A percentile compares a stretch with the other conserved stretches of the same genome.
phyloP scores from a whole-genome alignment of 139 green algal genomes.

The Astrephomene gubernaculifera region DNA sequence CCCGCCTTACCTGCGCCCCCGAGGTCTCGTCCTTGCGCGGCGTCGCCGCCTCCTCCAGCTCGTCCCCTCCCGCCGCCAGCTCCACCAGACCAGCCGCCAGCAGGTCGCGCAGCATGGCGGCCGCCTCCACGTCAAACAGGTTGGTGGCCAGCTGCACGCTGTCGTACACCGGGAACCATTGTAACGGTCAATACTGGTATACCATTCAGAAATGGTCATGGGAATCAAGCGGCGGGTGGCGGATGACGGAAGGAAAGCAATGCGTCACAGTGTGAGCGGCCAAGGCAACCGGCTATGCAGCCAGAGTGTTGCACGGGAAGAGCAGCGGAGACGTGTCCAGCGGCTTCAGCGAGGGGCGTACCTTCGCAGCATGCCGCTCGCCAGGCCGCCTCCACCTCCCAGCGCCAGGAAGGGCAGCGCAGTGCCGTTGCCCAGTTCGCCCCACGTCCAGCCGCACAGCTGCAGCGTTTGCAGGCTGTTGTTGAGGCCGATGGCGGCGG shows the following conservation, averaged over 20 bases:
- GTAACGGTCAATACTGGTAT: no score
- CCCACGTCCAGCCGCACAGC: conserved; percentile 54
- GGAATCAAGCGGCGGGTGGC: no score
- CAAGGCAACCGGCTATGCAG: no score
- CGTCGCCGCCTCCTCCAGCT: not conserved
- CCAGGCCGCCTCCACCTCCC: not conserved
- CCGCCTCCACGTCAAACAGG: conserved; percentile 44
- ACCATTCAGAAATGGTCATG: no score
- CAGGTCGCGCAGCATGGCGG: conserved; percentile 41
- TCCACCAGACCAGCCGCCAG: conserved; percentile 25
- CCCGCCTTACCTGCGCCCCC: not conserved
- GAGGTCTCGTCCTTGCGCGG: not conserved
- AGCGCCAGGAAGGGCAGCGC: conserved; percentile 52
- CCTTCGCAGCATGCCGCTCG: conserved; percentile 24
- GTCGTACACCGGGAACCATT: no score
- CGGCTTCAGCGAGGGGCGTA: no score
- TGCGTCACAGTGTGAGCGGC: no score
- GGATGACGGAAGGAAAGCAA: no score
- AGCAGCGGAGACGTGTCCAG: no score
- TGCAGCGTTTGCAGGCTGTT: conserved; percentile 47
- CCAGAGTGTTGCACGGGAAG: no score
- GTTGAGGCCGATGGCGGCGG: conserved; percentile 49
- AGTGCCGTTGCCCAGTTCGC: conserved; percentile 45
- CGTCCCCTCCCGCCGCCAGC: not conserved
- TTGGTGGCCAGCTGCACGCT: conserved; percentile 29